Conservation (phyloP, 2,329 filamentous ascomycete genomes). For the Myriangium duriaei region DNA sequence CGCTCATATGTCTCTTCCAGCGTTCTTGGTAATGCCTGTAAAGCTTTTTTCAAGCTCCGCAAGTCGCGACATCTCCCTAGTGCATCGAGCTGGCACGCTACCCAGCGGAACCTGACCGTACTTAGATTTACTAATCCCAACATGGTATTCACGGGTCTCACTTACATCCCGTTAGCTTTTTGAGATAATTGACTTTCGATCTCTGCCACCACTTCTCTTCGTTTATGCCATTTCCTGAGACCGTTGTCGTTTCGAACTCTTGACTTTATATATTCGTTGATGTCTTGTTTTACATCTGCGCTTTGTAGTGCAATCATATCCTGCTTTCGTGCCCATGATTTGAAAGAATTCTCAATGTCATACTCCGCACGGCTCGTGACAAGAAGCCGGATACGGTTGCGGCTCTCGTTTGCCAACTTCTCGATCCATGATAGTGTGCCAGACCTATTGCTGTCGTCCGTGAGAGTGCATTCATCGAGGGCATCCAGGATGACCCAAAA, state of each 20-base stretch:
- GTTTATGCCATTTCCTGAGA: not conserved
- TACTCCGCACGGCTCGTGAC: not conserved
- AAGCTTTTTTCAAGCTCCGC: not conserved
- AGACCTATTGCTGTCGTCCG: not conserved
- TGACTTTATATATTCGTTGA: not conserved
- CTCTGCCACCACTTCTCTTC: not conserved
- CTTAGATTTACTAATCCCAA: not conserved
- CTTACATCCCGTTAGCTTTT: not conserved
- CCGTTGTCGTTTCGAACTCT: not conserved
- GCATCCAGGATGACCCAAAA: slow-evolving; percentile 1
- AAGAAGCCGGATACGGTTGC: not conserved
- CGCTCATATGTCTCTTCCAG: not conserved
- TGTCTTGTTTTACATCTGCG: not conserved
- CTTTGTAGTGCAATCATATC: not conserved
- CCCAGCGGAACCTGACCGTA: slow-evolving; percentile 4
- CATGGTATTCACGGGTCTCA: not conserved
- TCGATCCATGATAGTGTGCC: not conserved
- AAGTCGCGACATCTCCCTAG: not conserved
- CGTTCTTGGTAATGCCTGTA: not conserved
- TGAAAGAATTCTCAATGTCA: not conserved
- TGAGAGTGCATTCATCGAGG: not conserved
- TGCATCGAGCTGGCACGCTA: not conserved
- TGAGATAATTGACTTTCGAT: not conserved
- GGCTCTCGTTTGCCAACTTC: not conserved
- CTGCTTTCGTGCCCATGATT: not conserved